Evolutionary conservation across 768 basidiomycete genomes (phyloP).

Genomic region (Lactarius tabidus): DNA sequence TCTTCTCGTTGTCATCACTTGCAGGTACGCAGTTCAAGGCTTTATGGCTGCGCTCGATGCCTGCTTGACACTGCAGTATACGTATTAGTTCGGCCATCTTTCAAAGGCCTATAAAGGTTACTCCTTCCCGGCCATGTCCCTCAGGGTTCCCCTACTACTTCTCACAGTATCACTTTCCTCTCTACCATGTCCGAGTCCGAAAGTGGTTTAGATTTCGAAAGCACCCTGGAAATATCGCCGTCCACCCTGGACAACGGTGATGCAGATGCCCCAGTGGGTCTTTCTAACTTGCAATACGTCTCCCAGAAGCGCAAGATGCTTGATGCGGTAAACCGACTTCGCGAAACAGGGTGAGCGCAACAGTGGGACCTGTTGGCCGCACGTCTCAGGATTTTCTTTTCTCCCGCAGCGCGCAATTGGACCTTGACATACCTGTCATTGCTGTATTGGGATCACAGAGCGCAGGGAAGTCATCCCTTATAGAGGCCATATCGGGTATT

Average conservation of each 20-base stretch:
- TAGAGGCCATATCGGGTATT: constrained; percentile 72
- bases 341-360: constrained; percentile 51
- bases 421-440: constrained; percentile 70
- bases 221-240: not conserved
- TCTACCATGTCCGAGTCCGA: not conserved
- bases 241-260: constrained; percentile 18
- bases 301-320: constrained; percentile 46
- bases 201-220: not conserved
- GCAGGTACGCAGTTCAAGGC: not conserved
- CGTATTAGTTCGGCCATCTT: not conserved
- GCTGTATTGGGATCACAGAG: constrained; percentile 71
- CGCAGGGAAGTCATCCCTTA: constrained; percentile 73
- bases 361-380: constrained; percentile 4
- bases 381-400: constrained; percentile 1
- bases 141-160: not conserved
- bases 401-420: constrained; percentile 52
- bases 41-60: not conserved
- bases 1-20: not conserved
- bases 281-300: constrained; percentile 44
- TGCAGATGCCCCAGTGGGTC: constrained; percentile 39
- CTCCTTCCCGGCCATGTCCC: not conserved
- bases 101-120: not conserved
- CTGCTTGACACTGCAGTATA: not conserved
- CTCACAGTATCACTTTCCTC: not conserved
- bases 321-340: constrained; percentile 55